Base-by-base conservation (phyloP, 1,284 basidiomycete genomes). In the Rhodofomes roseus region DNA sequence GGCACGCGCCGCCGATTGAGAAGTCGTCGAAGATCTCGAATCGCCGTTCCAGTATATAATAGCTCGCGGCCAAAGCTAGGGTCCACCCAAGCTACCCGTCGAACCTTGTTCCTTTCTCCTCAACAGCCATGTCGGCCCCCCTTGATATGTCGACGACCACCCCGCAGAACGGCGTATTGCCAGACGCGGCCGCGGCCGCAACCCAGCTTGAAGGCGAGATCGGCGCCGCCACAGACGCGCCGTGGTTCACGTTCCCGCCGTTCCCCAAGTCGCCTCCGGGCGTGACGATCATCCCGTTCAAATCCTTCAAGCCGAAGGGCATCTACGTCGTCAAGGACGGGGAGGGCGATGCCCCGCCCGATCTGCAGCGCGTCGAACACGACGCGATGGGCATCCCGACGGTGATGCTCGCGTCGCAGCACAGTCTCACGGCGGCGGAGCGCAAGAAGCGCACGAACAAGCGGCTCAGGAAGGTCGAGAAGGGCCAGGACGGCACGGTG, bases 351-450 rank as follows among this genome's bases (percentile, higher is more conserved):
- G 29, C 31, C 18, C n/a, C 68, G 70, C 9, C 70, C 63, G 2
- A 37, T 4, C 69, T 70, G 9, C 74, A 77, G 18, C 75, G 77
- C n/a, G 77, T 77, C 8, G 85, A 86, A 66, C 62, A 77, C 57
- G 90, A 92, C 66, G 86, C 80, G 0, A 73, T 81, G 14, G 86
- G 86, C 7, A 82, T 89, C 54, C 85, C 84, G 0, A 92, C 89
- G 4, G 76, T 89, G 40, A 70, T 74, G 25, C 74, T 92, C 34
- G 74, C 73, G 31, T 72, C 78, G 27, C 79, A 77, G 57, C 89
- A 90, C 64, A 64, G 62, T 41, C 58, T 71, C 48, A 73, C 72
- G 23, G 73, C 74, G 14, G 78, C 77, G 20, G 83, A 85, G 57
- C 76, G 78, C 69, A 79, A 78, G 62, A 80, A 77, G 61, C 68